Conservation (phyloP, 1,139 yeast species). For the Zygosaccharomyces pseudobailii region DNA sequence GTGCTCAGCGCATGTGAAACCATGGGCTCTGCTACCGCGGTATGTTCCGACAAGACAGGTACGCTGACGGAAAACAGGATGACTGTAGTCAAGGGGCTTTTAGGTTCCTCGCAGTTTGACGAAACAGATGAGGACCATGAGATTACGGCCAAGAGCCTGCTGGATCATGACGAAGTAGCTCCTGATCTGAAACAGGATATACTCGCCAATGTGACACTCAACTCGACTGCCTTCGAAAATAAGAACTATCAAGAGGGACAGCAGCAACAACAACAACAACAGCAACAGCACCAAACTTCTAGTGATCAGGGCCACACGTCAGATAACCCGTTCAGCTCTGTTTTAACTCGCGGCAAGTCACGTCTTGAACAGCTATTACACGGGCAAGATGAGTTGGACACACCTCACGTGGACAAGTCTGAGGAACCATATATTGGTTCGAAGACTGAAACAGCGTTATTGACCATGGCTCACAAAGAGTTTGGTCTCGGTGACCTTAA, state of each 20-base stretch:
- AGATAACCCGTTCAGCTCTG: slow-evolving; percentile 30
- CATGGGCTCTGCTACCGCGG: slow-evolving; percentile 97
- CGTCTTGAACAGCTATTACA: slow-evolving; percentile 1
- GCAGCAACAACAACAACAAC: slow-evolving; percentile 25
- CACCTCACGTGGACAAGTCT: slow-evolving; percentile 7
- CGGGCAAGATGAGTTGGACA: slow-evolving; percentile 15
- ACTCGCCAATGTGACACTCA: slow-evolving; percentile 60
- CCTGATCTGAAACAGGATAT: slow-evolving; percentile 40
- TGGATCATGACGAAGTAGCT: slow-evolving; percentile 33
- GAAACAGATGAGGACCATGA: slow-evolving; percentile 22
- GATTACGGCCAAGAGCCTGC: slow-evolving; percentile 32
- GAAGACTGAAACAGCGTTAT: slow-evolving; percentile 88
- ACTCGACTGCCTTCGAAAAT: slow-evolving; percentile 88
- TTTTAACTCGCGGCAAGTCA: slow-evolving; percentile 3
- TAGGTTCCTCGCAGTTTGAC: slow-evolving; percentile 44
- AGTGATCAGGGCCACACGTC: slow-evolving; percentile 9
- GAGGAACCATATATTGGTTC: slow-evolving; percentile 77
- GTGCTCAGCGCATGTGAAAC: slow-evolving; percentile 93
- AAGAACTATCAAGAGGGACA: slow-evolving; percentile 27
- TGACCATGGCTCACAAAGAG: slow-evolving; percentile 59
- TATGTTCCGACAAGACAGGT: slow-evolving; percentile 97
- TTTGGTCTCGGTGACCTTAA: slow-evolving; percentile 44
- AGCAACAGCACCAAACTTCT: slow-evolving; percentile 11
- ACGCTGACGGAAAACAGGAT: slow-evolving; percentile 89
- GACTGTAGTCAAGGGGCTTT: slow-evolving; percentile 76